These are phyloP conservation scores for Nakaseomyces bracarensis DNA, from an alignment of 1,139 yeast genomes.

Conservation along the genomic window DNA sequence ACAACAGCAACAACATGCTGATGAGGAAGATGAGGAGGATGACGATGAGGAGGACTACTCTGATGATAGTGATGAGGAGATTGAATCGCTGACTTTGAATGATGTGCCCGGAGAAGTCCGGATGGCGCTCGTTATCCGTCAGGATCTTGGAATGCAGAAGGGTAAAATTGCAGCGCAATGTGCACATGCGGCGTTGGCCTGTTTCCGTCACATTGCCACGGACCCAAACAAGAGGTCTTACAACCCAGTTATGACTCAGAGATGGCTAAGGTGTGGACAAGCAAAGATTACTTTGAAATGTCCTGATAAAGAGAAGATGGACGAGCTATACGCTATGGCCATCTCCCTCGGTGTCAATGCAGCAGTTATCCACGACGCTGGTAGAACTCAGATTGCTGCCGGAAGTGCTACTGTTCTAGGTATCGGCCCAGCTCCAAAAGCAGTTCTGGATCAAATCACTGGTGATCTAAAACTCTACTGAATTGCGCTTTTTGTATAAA, in stretches of 20 bases:
- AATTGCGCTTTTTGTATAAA: too few species aligned
- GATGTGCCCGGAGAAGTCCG: conserved; percentile 69
- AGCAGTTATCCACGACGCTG: conserved; percentile 86
- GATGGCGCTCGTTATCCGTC: conserved; percentile 83
- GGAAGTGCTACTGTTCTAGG: conserved; percentile 95
- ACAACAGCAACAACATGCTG: conserved; percentile 18
- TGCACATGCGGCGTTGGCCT: conserved; percentile 91
- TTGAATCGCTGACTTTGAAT: conserved; percentile 51
- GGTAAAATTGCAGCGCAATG: conserved; percentile 98
- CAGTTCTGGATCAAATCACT: conserved; percentile 71
- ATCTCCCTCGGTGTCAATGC: conserved; percentile 71
- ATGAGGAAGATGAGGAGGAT: conserved; percentile 35
- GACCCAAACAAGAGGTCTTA: conserved; percentile 44
- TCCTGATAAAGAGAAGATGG: conserved; percentile 66
- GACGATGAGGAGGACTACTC: conserved; percentile 40
- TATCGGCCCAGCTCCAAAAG: conserved; percentile 93
- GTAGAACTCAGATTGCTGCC: conserved; percentile 90
- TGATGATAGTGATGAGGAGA: conserved; percentile 35
- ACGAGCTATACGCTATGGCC: conserved; percentile 71
- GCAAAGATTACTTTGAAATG: conserved; percentile 91
- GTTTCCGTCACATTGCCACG: conserved; percentile 62
- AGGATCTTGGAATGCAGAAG: conserved; percentile 84
- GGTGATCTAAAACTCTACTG: conserved; percentile 68
- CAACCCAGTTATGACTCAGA: conserved; percentile 50
- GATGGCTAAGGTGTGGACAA: conserved; percentile 85